These are phyloP conservation scores for Eucalyptus regnans DNA, from an alignment of 345 rosid species.

Conservation along the genomic window DNA sequence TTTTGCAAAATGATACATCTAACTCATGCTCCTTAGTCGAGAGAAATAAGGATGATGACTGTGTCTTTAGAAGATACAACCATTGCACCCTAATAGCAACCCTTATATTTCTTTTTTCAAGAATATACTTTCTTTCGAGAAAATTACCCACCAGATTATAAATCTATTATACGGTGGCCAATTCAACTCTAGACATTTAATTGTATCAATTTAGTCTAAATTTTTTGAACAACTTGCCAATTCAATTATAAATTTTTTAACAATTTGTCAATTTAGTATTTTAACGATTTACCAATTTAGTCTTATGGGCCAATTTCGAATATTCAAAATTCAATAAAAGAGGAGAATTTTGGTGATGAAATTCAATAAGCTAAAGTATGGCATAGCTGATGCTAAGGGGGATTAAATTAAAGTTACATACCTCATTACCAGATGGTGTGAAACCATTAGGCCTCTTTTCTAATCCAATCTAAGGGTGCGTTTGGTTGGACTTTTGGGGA, in stretches of 20 bases:
- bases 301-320: too few species aligned
- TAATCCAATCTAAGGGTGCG: not conserved
- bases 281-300: not conserved
- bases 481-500: too few species aligned
- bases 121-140: too few species aligned
- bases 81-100: too few species aligned
- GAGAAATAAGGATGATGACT: not conserved
- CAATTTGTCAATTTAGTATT: rapidly evolving
- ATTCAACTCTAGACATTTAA: too few species aligned
- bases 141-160: rapidly evolving
- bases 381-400: too few species aligned
- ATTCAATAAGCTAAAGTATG: not conserved
- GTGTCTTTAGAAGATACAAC: too few species aligned
- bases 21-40: not conserved
- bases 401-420: not conserved
- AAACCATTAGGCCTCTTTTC: not conserved
- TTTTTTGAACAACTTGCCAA: rapidly evolving
- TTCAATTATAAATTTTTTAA: rapidly evolving
- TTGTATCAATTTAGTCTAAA: too few species aligned
- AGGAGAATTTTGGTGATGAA: not conserved
- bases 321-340: too few species aligned
- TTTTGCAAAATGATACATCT: not conserved
- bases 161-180: rapidly evolving
- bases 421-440: not conserved
- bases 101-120: too few species aligned